Base-by-base conservation (phyloP, 768 basidiomycete species). In the Lactifluus piperatus region DNA sequence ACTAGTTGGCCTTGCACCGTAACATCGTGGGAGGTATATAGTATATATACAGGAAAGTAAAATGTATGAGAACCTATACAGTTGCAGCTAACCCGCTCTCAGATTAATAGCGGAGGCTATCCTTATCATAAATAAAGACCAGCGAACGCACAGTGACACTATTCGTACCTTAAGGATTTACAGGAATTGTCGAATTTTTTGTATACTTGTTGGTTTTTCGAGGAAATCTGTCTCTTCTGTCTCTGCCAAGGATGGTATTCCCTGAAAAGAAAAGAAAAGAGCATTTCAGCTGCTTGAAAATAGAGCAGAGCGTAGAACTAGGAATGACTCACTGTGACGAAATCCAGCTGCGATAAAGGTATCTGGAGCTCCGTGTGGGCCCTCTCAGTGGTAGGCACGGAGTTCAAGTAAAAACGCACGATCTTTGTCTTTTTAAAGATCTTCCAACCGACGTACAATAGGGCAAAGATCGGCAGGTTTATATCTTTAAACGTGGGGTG, bases 381-480 rank as follows among this genome's bases (percentile, higher is more conserved):
- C 26, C 47, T 18, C 37, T 14, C 32, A 37, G 24, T 52, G 18
- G 11, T 26, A 30, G 18, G 13, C 5, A 24, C 37, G 44, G 29
- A 24, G 26, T 22, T 5, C 37, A 45, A 30, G 43, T 2, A 13
- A 48, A 30, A 20, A 45, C 63, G 4, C 14, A 64, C 63, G 6
- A 64, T 62, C 44, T 64, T 64, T 37, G 63, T 64, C 34, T n/a
- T 36, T 49, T 58, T 58, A 20, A n/a, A 32, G 13, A 62, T n/a
- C 54, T 64, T 64, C 57, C 50, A 64, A 26, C 60, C 57, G 36
- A 64, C 32, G 27, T 58, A 58, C 16, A 58, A 37, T 18, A 62
- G 18, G 14, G 54, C 61, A 51, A 50, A 64, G 14, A 64, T 41
- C 20, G 61, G 63, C 4, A 64, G 6, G 34, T 64, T 62, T 14